Evolutionary conservation across 139 green algal species (phyloP), one percentile per base, ranked within the genome.

Genomic region (Desmodesmus armatus): DNA sequence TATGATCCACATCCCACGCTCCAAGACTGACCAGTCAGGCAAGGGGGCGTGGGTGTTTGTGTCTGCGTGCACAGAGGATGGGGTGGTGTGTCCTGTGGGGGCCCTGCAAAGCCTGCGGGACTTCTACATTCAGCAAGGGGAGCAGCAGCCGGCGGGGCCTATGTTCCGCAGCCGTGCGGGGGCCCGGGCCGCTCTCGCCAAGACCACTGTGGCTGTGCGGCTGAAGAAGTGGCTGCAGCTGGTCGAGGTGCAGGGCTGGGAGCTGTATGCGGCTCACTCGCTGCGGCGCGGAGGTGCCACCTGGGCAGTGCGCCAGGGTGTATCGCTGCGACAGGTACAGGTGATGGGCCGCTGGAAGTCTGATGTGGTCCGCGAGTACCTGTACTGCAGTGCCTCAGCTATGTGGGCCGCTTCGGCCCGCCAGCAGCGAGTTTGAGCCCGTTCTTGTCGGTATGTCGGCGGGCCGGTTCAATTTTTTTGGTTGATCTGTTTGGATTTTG

Each of bases 31-130:
- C 17, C 76, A 63, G 21, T 37, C 73, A 7, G 53, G 53, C 31
- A 53, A 70, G 76, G 76, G 76, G 25, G 76, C 76, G 7, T 83
- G 76, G 76, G 76, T 83, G 31, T 83, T 72, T 23, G 33, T 73
- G 7, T n/a, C 72, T 29, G 2, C 13, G 6, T 58, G 53, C 37
- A 17, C 5, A 9, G 35, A 71, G 55, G 31, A 71, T 31, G 31
- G 40, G 11, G 15, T 23, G 11, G n/a, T 83, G 55, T 70, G 53
- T 37, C 51, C 53, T 41, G 76, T 83, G 51, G 5, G 4, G 53
- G 76, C 76, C 13, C 47, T 83, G 15, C 15, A 5, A 31, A 51
- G 37, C 29, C 53, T 83, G 31, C 41, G 41, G 27, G 2, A 33
- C 3, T 75, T 66, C 9, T 25, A 25, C 2, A 15, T 7, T 5